phyloP scores from a whole-genome alignment of 192 early-diverging fungal species.

The Chytriomyces sp. region DNA sequence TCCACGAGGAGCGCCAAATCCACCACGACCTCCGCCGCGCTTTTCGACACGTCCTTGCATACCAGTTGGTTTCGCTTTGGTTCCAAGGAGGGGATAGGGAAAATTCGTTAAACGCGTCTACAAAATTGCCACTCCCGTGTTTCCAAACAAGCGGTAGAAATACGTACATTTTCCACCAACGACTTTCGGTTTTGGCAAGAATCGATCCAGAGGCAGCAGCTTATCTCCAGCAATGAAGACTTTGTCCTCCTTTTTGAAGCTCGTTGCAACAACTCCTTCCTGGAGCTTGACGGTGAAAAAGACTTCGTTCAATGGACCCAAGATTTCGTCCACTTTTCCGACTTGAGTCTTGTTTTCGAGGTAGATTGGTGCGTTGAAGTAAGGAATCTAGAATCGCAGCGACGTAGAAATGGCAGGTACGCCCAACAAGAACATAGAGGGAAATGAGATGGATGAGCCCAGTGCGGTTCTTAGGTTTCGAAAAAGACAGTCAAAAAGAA shows the following conservation, averaged over 20 bases:
- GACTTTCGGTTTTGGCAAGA: slow-evolving; percentile 91
- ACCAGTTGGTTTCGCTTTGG: slow-evolving; percentile 60
- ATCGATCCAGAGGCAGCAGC: slow-evolving; percentile 93
- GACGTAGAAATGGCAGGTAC: slow-evolving; percentile 18
- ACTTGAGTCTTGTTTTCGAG: slow-evolving; percentile 98
- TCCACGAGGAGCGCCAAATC: slow-evolving; percentile 34
- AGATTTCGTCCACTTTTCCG: slow-evolving; percentile 98
- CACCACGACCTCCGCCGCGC: slow-evolving; percentile 51
- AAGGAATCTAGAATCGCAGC: slow-evolving; percentile 76
- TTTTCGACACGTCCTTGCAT: slow-evolving; percentile 67
- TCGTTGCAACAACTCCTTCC: slow-evolving; percentile 87
- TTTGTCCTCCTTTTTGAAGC: slow-evolving; percentile 90
- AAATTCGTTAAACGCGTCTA: not conserved
- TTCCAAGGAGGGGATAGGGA: not conserved
- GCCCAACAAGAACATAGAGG: not conserved
- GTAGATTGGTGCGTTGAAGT: slow-evolving; percentile 99
- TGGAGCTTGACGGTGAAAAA: slow-evolving; percentile 97
- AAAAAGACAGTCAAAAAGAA: not conserved
- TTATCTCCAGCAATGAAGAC: slow-evolving; percentile 94
- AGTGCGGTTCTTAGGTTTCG: too few relatives aligned
- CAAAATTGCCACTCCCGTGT: not conserved
- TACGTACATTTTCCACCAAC: slow-evolving; percentile 63
- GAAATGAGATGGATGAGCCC: not conserved
- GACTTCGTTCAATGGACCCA: slow-evolving; percentile 97
- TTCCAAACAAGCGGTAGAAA: not conserved